These are phyloP conservation scores for Rhinocladiella similis DNA, from an alignment of 2,329 filamentous ascomycete species.

Conservation along the genomic window DNA sequence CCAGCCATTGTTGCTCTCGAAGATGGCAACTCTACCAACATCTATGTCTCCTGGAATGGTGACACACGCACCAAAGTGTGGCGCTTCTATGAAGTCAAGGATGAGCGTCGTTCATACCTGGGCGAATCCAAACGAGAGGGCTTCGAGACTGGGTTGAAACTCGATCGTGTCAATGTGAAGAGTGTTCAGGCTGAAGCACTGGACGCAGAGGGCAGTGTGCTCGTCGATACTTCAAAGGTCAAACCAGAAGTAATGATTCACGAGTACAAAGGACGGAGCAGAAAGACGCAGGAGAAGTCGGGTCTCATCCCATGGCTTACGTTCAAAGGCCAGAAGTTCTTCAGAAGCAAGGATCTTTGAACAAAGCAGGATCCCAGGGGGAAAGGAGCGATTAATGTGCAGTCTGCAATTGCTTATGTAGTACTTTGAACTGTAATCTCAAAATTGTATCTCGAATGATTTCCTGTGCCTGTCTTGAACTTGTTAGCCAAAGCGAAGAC, in stretches of 20 bases:
- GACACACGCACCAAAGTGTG: conserved; percentile 50
- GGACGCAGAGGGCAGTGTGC: conserved; percentile 30
- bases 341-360: conserved; percentile 9
- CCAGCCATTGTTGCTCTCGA: conserved; percentile 41
- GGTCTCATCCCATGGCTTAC: conserved; percentile 12
- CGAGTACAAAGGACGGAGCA: conserved; percentile 2
- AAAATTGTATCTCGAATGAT: no score
- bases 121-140: conserved; percentile 32
- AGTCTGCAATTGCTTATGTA: no score
- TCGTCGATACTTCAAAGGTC: conserved; percentile 24
- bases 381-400: no score
- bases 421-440: no score
- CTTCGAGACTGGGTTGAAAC: conserved; percentile 34
- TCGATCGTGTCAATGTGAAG: conserved; percentile 31
- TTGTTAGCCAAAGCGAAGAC: not conserved
- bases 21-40: conserved; percentile 34
- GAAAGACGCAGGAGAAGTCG: not conserved
- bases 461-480: not conserved
- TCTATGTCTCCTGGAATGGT: conserved; percentile 60
- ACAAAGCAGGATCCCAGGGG: not conserved
- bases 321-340: conserved; percentile 12
- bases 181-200: conserved; percentile 44
- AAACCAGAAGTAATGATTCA: conserved; percentile 12
- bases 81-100: conserved; percentile 47
- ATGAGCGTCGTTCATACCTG: conserved; percentile 16